Conservation (phyloP, 2,329 filamentous ascomycete genomes). For the Endoconidiophora laricicola region DNA sequence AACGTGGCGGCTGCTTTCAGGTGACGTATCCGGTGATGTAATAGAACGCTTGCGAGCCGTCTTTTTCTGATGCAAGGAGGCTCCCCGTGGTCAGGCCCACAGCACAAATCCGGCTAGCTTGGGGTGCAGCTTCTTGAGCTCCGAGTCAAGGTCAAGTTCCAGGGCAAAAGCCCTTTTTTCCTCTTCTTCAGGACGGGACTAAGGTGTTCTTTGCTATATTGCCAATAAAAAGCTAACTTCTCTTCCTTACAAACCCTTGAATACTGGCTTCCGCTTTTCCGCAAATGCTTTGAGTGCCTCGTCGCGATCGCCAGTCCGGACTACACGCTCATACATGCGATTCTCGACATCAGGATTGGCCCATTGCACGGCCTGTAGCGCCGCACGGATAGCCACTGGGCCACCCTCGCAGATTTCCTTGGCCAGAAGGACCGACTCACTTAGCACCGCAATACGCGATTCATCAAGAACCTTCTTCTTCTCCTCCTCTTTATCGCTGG, state of each 20-base stretch:
- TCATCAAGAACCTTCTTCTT: constrained; percentile 32
- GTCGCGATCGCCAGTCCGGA: constrained; percentile 68
- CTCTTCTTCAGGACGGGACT: neutral
- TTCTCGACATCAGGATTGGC: constrained; percentile 67
- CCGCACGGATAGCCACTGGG: constrained; percentile 66
- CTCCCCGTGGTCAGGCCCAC: too few relatives aligned
- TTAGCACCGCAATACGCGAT: constrained; percentile 52
- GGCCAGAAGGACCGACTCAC: constrained; percentile 63
- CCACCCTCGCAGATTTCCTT: constrained; percentile 79
- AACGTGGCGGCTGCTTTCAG: neutral
- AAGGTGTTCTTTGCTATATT: neutral
- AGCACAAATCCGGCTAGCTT: too few relatives aligned
- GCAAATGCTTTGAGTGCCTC: constrained; percentile 77
- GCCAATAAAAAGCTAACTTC: neutral
- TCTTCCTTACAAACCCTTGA: constrained; percentile 32
- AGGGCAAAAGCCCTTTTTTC: neutral
- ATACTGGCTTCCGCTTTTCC: constrained; percentile 43
- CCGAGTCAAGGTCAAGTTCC: too few relatives aligned
- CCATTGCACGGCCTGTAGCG: constrained; percentile 59
- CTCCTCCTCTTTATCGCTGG: constrained; percentile 22
- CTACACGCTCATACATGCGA: constrained; percentile 67
- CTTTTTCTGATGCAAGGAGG: neutral
- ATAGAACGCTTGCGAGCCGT: neutral
- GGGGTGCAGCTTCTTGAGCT: too few relatives aligned
- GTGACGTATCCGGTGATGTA: constrained; percentile 9